Evolutionary conservation across 2,329 filamentous ascomycete species (phyloP), one percentile per base, ranked within the genome.

Genomic region (Botryotinia calthae): DNA sequence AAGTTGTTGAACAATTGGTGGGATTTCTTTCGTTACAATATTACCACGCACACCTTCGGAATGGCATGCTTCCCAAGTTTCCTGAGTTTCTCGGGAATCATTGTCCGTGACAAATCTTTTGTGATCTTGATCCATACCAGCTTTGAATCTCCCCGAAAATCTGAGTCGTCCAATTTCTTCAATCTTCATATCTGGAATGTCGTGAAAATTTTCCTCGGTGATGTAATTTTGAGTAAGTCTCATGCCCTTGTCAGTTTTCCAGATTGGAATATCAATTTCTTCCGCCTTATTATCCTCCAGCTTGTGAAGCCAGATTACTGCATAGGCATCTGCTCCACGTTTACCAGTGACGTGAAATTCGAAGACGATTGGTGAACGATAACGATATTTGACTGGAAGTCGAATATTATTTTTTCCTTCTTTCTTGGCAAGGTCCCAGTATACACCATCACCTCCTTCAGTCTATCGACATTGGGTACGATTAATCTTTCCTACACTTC

Each of bases 171-270:
- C 95, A 54, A 97, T 85, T 81, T 96, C 91, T 74, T 93, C 86
- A 20, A 97, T 86, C 63, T 94, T 87, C 1, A 97, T 86, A 62
- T 94, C 93, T 0, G 93, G 91, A 20, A 93, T 87, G 2, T 87
- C 83, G 16, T 85, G 82, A 80, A 88, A 90, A 79, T 96, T 97
- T 28, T 90, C 86, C 74, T 94, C 89, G 0, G 93, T 97, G 78
- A 98, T 92, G 82, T 95, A 98, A 80, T 97, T 98, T 80, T 98
- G 95, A 0, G 92, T 93, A 18, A 98, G 85, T 7, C 95, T 89
- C 74, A 88, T 85, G 0, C 90, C 86, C 73, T 93, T 92, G 77
- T 92, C 87, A 37, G 94, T 97, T 68, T 87, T 90, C 92, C 94
- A 98, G 73, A 99, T 91, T 0, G 95, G 96, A n/a, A 98, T 86